A percentile compares a stretch with the other conserved stretches of the same genome.
Conservation (phyloP, 1,139 yeast genomes). For the Taiozyma onychis region DNA sequence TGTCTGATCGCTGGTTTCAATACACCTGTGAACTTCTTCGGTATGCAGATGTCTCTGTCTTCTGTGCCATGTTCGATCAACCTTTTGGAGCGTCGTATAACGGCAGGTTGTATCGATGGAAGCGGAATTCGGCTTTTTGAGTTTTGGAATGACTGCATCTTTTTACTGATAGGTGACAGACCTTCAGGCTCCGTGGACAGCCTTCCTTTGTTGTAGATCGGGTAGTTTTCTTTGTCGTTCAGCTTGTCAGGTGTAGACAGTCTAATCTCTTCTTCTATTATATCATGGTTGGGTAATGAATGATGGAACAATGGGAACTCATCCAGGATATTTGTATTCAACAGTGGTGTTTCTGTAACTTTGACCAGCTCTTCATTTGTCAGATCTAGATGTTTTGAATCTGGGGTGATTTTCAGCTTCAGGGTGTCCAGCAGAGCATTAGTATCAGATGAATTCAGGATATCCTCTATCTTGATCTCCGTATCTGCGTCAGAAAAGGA, state of each 20-base stretch:
- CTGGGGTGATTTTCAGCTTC: slow-evolving; percentile 6
- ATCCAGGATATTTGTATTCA: slow-evolving; percentile 1
- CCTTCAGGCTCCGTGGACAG: slow-evolving; percentile 1
- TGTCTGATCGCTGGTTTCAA: slow-evolving; percentile 14
- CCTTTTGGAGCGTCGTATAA: slow-evolving; percentile 18
- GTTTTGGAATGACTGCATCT: slow-evolving; percentile 4
- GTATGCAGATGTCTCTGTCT: slow-evolving; percentile 10
- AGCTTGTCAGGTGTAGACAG: slow-evolving; percentile 15
- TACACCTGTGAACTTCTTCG: slow-evolving; percentile 10
- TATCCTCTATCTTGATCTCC: slow-evolving; percentile 7
- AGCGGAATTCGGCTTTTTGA: slow-evolving; percentile 18
- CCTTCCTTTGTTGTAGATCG: slow-evolving; percentile 11
- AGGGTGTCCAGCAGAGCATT: slow-evolving; percentile 11
- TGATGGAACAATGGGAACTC: slow-evolving; percentile 9
- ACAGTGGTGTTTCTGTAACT: neutral
- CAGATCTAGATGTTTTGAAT: neutral
- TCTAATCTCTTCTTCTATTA: slow-evolving; percentile 14
- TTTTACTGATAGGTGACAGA: slow-evolving; percentile 7
- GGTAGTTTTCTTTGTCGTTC: slow-evolving; percentile 3
- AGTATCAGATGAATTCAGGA: slow-evolving; percentile 14
- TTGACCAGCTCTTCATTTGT: neutral
- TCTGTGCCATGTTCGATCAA: slow-evolving; percentile 5
- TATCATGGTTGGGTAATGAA: slow-evolving; percentile 1
- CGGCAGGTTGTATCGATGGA: slow-evolving; percentile 5
- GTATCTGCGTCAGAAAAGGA: slow-evolving; percentile 5